A percentile compares a stretch with the other conserved stretches of the same genome.
phyloP scores from a whole-genome alignment of 2,329 filamentous ascomycete genomes.

The Sclerotiophoma versabilis region DNA sequence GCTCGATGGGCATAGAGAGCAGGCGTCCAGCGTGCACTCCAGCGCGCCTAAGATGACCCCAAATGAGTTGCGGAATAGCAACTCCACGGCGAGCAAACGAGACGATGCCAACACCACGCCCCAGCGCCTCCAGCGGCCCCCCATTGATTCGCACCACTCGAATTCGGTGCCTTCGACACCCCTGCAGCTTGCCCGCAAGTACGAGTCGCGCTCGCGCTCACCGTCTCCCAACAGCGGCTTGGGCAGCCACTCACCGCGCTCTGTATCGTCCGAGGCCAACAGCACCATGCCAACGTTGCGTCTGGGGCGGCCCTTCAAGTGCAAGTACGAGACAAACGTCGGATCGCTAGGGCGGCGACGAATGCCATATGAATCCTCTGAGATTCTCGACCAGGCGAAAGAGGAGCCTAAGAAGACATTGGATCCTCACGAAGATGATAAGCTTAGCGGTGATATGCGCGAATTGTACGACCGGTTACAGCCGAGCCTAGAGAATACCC shows the following conservation, averaged over 20 bases:
- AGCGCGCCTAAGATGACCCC: slow-evolving; percentile 50
- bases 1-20: slow-evolving; percentile 49
- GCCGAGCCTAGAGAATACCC: slow-evolving; percentile 80
- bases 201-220: slow-evolving; percentile 76
- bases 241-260: slow-evolving; percentile 84
- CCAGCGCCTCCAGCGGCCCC: slow-evolving; percentile 52
- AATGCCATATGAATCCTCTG: slow-evolving; percentile 91
- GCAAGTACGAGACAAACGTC: slow-evolving; percentile 88
- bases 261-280: slow-evolving; percentile 88
- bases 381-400: slow-evolving; percentile 75
- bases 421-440: slow-evolving; percentile 51
- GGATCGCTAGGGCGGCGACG: slow-evolving; percentile 76
- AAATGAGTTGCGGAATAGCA: slow-evolving; percentile 29
- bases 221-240: slow-evolving; percentile 79
- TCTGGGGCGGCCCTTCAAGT: slow-evolving; percentile 66
- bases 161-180: slow-evolving; percentile 94
- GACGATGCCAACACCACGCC: slow-evolving; percentile 26
- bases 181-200: slow-evolving; percentile 83
- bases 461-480: slow-evolving; percentile 85
- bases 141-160: slow-evolving; percentile 71
- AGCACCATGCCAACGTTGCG: slow-evolving; percentile 73
- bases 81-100: slow-evolving; percentile 39
- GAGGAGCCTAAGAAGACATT: slow-evolving; percentile 67
- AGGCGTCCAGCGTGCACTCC: slow-evolving; percentile 40
- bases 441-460: slow-evolving; percentile 81